Conservation (phyloP, 345 rosid genomes). For the Citrus australasica region DNA sequence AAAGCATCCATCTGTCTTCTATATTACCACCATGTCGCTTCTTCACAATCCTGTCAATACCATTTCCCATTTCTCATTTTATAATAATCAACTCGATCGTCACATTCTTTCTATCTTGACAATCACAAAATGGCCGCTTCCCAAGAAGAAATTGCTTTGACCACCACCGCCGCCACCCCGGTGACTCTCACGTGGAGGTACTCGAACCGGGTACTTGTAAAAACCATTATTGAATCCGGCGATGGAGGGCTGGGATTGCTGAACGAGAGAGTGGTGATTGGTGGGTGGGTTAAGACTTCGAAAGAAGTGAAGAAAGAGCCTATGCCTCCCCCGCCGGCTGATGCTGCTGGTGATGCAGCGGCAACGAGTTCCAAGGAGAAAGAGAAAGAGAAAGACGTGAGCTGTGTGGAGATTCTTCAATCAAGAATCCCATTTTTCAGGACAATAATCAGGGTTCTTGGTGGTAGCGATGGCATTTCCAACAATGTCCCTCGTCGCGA, state of each 20-base stretch:
- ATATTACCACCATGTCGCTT: constrained; percentile 23
- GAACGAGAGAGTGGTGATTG: constrained; percentile 56
- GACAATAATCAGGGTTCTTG: constrained; percentile 51
- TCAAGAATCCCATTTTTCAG: constrained; percentile 59
- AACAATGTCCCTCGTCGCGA: constrained; percentile 27
- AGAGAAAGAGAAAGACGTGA: constrained; percentile 31
- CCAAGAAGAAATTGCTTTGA: not conserved
- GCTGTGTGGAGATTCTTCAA: constrained; percentile 65
- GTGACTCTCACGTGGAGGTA: constrained; percentile 33
- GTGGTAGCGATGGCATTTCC: constrained; percentile 26
- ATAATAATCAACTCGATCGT: not conserved
- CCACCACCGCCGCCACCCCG: not conserved
- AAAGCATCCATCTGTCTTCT: constrained; percentile 42
- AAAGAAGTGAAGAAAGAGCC: constrained; percentile 51
- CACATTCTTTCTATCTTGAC: not conserved
- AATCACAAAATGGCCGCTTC: constrained; percentile 24
- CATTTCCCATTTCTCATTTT: not conserved
- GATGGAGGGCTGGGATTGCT: constrained; percentile 44
- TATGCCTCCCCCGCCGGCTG: constrained; percentile 12
- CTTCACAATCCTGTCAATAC: not conserved
- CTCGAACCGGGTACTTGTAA: constrained; percentile 60
- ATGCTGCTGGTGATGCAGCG: constrained; percentile 8
- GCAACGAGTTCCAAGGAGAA: constrained; percentile 9
- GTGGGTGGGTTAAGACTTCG: constrained; percentile 93
- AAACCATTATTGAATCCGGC: constrained; percentile 39